Conservation (phyloP, 2,329 filamentous ascomycete species). For the Penicillium sp. region DNA sequence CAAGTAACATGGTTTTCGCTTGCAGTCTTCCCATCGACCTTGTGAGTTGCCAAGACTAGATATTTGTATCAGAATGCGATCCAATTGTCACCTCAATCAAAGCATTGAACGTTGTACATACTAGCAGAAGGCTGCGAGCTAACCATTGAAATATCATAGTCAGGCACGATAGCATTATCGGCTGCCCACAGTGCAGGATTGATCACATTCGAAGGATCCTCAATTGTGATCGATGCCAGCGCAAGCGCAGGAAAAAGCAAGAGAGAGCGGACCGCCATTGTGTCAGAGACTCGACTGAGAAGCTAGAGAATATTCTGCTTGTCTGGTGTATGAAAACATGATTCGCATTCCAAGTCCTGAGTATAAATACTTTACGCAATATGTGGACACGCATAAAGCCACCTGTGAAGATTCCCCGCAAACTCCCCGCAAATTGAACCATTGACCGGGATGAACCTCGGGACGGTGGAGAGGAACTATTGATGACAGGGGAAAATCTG, state of each 20-base stretch:
- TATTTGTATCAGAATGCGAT: background rate
- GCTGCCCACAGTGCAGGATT: slow-evolving; percentile 4
- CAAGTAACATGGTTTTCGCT: slow-evolving; percentile 11
- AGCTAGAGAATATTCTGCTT: background rate
- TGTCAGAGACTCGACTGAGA: background rate
- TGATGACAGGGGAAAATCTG: background rate
- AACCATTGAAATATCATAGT: slow-evolving; percentile 9
- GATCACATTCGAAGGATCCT: slow-evolving; percentile 15
- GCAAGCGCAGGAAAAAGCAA: slow-evolving; percentile 7
- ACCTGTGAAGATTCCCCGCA: background rate
- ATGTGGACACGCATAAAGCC: background rate
- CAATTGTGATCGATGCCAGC: slow-evolving; percentile 9
- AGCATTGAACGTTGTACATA: background rate
- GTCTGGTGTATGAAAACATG: background rate
- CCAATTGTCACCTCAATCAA: background rate
- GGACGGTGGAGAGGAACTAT: slow-evolving; percentile 7
- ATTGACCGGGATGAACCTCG: background rate
- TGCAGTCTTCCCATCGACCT: slow-evolving; percentile 3
- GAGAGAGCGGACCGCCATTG: slow-evolving; percentile 2
- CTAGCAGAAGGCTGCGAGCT: slow-evolving; percentile 8
- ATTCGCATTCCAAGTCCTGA: background rate
- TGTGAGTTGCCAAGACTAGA: slow-evolving; percentile 8
- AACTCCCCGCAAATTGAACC: background rate
- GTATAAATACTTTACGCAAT: background rate
- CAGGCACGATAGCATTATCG: slow-evolving; percentile 12